phyloP scores from a whole-genome alignment of 2,329 filamentous ascomycete species.

The Macrophomina tecta region DNA sequence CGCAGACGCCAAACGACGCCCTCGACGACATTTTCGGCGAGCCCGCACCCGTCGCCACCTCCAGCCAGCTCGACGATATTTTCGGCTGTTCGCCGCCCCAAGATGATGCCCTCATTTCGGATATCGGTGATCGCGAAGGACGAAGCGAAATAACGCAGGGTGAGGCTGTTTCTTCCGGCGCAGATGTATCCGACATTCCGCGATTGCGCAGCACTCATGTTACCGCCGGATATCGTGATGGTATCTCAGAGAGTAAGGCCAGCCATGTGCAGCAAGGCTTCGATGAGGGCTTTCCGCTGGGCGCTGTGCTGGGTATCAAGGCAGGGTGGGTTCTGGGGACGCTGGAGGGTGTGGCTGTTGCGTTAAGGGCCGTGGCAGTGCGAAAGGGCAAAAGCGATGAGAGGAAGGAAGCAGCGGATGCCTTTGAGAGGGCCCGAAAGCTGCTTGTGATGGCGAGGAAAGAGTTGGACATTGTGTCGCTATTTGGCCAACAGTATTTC shows the following conservation, averaged over 20 bases:
- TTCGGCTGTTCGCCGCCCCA: conserved; percentile 48
- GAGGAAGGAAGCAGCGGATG: conserved; percentile 28
- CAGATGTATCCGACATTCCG: conserved; percentile 72
- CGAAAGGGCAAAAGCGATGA: conserved; percentile 33
- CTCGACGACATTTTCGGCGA: conserved; percentile 29
- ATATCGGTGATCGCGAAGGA: not conserved
- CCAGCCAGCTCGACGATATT: conserved; percentile 51
- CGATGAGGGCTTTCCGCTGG: conserved; percentile 86
- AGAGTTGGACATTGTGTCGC: conserved; percentile 65
- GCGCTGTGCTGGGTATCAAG: conserved; percentile 76
- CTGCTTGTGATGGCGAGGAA: conserved; percentile 55
- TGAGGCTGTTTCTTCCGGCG: conserved; percentile 31
- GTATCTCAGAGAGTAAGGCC: conserved; percentile 77
- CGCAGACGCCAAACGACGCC: conserved; percentile 14
- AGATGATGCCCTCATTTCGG: not conserved
- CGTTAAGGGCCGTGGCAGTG: conserved; percentile 45
- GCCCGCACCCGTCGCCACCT: conserved; percentile 20
- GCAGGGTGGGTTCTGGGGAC: conserved; percentile 79
- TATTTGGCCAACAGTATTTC: conserved; percentile 73
- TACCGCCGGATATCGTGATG: conserved; percentile 90
- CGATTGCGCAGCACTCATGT: conserved; percentile 77
- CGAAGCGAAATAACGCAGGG: too few species aligned
- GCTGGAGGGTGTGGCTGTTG: conserved; percentile 71
- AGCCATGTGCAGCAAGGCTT: conserved; percentile 83
- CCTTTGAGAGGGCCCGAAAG: conserved; percentile 34